phyloP scores from a whole-genome alignment of 179 eudicot genomes.

The Beta corolliflora region DNA sequence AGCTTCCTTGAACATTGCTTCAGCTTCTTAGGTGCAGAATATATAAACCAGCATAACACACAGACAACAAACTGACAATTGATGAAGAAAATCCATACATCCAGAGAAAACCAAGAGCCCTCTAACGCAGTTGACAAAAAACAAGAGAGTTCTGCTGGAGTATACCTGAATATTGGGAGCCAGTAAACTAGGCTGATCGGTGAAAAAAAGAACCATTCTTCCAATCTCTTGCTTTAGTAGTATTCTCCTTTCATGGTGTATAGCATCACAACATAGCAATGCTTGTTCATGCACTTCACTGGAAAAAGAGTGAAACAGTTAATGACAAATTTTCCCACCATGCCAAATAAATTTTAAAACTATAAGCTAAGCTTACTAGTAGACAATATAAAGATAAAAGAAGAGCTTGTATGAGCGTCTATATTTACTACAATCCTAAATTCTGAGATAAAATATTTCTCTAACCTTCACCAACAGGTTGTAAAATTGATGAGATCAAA shows the following conservation, averaged over 20 bases:
- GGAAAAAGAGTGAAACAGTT: constrained; percentile 19
- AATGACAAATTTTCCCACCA: not conserved
- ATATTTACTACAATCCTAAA: not conserved
- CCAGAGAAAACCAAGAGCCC: too few relatives aligned
- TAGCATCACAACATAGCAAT: constrained; percentile 74
- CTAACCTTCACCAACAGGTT: not conserved
- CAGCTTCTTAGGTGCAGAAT: too few relatives aligned
- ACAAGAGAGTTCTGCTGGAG: not conserved
- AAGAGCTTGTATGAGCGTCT: not conserved
- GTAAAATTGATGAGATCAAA: not conserved
- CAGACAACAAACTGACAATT: too few relatives aligned
- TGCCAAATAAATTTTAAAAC: not conserved
- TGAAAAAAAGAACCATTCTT: constrained; percentile 95
- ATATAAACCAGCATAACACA: too few relatives aligned
- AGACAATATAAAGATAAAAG: not conserved
- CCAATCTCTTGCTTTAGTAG: constrained; percentile 95
- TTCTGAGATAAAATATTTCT: not conserved
- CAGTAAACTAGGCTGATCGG: constrained; percentile 94
- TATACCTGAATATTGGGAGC: constrained; percentile 98
- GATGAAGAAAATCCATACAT: too few relatives aligned
- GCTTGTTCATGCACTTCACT: constrained; percentile 99
- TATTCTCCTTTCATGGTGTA: constrained; percentile 92
- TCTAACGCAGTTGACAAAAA: too few relatives aligned
- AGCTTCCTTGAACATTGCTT: too few relatives aligned
- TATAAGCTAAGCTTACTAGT: not conserved